Evolutionary conservation across 108 stramenopile species (phyloP), one percentile per base, ranked within the genome.

Genomic region (Cyclostephanos invisitatus): DNA sequence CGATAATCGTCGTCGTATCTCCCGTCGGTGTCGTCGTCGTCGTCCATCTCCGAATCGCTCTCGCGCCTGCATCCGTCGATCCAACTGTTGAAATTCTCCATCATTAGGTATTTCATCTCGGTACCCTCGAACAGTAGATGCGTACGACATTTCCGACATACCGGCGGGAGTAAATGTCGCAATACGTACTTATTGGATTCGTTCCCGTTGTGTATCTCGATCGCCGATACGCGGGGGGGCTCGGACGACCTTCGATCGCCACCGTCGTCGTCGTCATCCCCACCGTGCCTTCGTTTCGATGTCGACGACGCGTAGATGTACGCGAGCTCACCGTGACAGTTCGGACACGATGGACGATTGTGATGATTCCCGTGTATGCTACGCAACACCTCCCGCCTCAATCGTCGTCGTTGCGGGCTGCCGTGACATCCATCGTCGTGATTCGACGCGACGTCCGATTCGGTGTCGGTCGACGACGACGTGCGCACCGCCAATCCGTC

Each of bases 71-170:
- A 61, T 5, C n/a, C 10, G 37, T 37, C 37, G 29, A 40, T 2
- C 60, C 60, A 61, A 21, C 1, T 44, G 7, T 61, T 37, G 37
- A 61, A 61, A 42, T 61, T 61, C 32, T 61, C 60, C 60, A 61
- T 61, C 60, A 61, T 42, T 0, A 36, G 20, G 44, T 20, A 36
- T 61, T 61, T 42, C 8, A n/a, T 21, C 37, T 61, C 60, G n/a
- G 60, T 8, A 8, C 37, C 36, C n/a, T 61, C 60, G 37, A 42
- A 61, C 10, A 61, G 18, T 10, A 61, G 6, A n/a, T 61, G 36
- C 20, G 60, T 61, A 9, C 29, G 37, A n/a, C 60, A 61, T 22
- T 14, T 0, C 17, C 5, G 10, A 20, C 60, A 61, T 9, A 61
- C 18, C n/a, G 60, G 60, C 4, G 60, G 60, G 5, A 61, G 20